These are phyloP conservation scores for Anthostomella pinea DNA, from an alignment of 2,329 filamentous ascomycete species.

Conservation along the genomic window DNA sequence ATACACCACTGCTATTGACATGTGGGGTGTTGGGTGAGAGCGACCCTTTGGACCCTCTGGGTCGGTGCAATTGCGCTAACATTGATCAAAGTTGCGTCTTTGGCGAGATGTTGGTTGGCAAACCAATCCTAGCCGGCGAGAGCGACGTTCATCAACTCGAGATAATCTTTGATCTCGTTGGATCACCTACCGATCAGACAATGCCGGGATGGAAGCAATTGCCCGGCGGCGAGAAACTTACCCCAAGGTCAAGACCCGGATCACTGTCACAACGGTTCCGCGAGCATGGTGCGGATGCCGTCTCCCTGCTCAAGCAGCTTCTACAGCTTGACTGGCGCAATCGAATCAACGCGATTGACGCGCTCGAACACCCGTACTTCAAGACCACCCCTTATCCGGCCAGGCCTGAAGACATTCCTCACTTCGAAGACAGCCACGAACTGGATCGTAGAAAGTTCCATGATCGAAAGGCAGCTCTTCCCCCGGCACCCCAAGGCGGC, in stretches of 20 bases:
- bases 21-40: slow-evolving; percentile 92
- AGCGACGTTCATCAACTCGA: slow-evolving; percentile 88
- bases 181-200: slow-evolving; percentile 80
- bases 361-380: slow-evolving; percentile 90
- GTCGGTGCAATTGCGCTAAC: slow-evolving; percentile 18
- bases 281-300: slow-evolving; percentile 67
- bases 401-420: slow-evolving; percentile 80
- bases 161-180: slow-evolving; percentile 90
- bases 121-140: slow-evolving; percentile 87
- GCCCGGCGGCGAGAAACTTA: slow-evolving; percentile 75
- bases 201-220: slow-evolving; percentile 90
- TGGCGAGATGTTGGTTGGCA: slow-evolving; percentile 93
- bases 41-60: not conserved
- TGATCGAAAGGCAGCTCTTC: slow-evolving; percentile 77
- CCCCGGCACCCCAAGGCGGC: slow-evolving; percentile 87
- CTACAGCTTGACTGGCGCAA: slow-evolving; percentile 85
- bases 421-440: slow-evolving; percentile 93
- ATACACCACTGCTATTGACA: slow-evolving; percentile 96
- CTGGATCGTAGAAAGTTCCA: slow-evolving; percentile 91
- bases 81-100: slow-evolving; percentile 74
- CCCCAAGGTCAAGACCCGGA: slow-evolving; percentile 57
- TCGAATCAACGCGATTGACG: slow-evolving; percentile 90
- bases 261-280: slow-evolving; percentile 73
- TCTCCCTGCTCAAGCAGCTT: slow-evolving; percentile 78
- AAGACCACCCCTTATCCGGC: slow-evolving; percentile 74